Evolutionary conservation across 352 stramenopile species (phyloP).

Genomic region (Globisporangium cederbergense): DNA sequence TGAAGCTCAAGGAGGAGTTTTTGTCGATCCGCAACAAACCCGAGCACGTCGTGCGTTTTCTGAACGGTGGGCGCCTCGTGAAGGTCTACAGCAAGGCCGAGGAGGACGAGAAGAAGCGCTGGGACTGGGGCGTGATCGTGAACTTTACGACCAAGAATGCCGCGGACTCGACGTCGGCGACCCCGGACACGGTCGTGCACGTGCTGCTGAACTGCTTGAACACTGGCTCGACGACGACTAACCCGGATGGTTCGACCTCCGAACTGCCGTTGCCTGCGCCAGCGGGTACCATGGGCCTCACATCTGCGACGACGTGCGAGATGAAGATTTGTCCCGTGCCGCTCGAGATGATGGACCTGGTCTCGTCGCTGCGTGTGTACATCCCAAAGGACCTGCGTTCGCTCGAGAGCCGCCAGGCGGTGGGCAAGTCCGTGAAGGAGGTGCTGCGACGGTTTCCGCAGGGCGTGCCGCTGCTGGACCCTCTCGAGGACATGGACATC

Average conservation of each 20-base stretch:
- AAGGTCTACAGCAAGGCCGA: constrained; percentile 70
- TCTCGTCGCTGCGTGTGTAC: constrained; percentile 81
- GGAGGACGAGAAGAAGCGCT: constrained; percentile 48
- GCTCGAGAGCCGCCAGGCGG: constrained; percentile 63
- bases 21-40: constrained; percentile 90
- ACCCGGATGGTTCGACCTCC: constrained; percentile 21
- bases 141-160: constrained; percentile 84
- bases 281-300: constrained; percentile 54
- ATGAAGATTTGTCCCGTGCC: constrained; percentile 88
- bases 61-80: constrained; percentile 92
- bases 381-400: constrained; percentile 82
- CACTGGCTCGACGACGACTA: constrained; percentile 23
- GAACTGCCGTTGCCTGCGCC: constrained; percentile 58
- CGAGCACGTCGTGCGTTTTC: constrained; percentile 91
- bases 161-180: constrained; percentile 56
- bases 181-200: constrained; percentile 69
- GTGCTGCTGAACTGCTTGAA: constrained; percentile 74
- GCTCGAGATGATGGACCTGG: constrained; percentile 66
- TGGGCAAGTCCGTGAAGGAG: constrained; percentile 79
- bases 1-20: constrained; percentile 91
- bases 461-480: constrained; percentile 90
- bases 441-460: constrained; percentile 75
- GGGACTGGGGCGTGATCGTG: constrained; percentile 85
- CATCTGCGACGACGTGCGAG: constrained; percentile 43
- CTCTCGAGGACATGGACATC: constrained; percentile 94